These are phyloP conservation scores for Plasmodium inui DNA, from an alignment of 169 alveolate genomes.

Conservation along the genomic window DNA sequence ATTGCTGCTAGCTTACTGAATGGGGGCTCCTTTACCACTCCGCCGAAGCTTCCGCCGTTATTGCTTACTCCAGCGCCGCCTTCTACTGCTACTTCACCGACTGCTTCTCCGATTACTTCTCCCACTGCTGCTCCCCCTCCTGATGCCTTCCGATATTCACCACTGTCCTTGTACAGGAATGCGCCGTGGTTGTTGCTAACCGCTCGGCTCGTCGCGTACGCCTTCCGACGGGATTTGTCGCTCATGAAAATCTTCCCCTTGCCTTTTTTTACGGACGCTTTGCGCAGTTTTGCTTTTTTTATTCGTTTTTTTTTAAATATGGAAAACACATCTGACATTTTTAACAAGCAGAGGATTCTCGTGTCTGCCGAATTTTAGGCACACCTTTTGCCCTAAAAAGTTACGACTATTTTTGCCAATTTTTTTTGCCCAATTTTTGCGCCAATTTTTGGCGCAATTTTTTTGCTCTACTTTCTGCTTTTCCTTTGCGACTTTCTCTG, in stretches of 20 bases:
- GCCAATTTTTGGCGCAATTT: neutral
- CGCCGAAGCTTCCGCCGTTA: neutral
- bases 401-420: neutral
- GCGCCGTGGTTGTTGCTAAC: neutral
- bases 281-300: conserved; percentile 39
- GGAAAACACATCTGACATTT: conserved; percentile 76
- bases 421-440: neutral
- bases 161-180: neutral
- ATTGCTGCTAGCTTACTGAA: neutral
- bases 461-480: neutral
- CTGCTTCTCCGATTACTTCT: no score
- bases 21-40: neutral
- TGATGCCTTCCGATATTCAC: neutral
- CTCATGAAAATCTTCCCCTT: conserved; percentile 41
- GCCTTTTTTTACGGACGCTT: conserved; percentile 17
- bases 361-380: neutral
- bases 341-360: neutral
- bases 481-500: neutral
- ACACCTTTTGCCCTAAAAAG: no score
- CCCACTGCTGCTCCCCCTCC: neutral
- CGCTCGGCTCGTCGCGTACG: conserved; percentile 12
- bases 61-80: neutral
- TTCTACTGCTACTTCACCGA: no score
- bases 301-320: conserved; percentile 50
- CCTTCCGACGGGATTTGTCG: conserved; percentile 58